Evolutionary conservation across 108 stramenopile species (phyloP), one percentile per base, ranked within the genome.

Genomic region (Nannochloropsis oceanica): DNA sequence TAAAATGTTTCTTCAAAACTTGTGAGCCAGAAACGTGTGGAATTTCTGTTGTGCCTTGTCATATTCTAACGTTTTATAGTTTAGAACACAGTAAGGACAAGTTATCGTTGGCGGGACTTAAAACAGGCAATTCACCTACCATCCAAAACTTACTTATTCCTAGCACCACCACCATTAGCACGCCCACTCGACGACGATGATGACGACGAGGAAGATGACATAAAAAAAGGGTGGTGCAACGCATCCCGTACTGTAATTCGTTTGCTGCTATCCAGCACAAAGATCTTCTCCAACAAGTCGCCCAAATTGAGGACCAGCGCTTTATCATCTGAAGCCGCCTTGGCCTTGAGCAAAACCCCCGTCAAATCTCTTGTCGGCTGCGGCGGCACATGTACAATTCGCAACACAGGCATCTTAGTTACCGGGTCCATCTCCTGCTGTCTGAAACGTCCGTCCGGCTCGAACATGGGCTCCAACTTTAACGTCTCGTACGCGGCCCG

Each of bases 181-280:
- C 73, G n/a, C 73, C 20, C 73, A 73, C 73, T 2, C 73, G n/a
- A 20, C 20, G 22, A 73, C 1, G 73, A 73, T 5, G 34, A 34
- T 5, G 34, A 34, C 2, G 34, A 34, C 34, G 34, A 34, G 34
- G 5, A 34, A 34, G 34, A 83, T 82, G 83, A 46, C 46, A 25
- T 59, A 24, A 94, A 91, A 82, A 94, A 94, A 14, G 92, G 92
- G 84, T 94, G 94, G 82, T 86, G 79, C 27, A 94, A 84, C 13
- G 92, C 92, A 80, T 93, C 92, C 22, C 82, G 82, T 20, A 95
- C 91, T 25, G 91, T 81, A 0, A 94, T 85, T 2, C 96, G 94
- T 85, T 92, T 89, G 43, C 91, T 88, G 9, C 96, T 95, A 88
- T 99, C 96, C 79, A 99, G 85, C 1, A 91, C 90, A n/a, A 97